Base-by-base conservation (phyloP, 257 asterid species). In the Eucommia ulmoides region DNA sequence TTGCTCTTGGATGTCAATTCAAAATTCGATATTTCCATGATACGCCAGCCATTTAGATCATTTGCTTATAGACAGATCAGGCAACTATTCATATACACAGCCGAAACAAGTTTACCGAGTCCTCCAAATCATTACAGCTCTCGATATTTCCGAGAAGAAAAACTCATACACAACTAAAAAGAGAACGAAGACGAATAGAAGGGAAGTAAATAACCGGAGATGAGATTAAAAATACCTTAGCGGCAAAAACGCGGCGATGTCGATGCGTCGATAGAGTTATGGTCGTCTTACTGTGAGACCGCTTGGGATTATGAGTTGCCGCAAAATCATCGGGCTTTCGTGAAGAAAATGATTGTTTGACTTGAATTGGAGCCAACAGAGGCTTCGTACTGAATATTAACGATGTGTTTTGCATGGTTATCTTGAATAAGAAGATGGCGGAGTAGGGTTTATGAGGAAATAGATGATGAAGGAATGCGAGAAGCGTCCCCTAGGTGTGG, bases 381-480 rank as follows among this genome's bases (percentile, higher is more conserved):
- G 88, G 93, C 25, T 77, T 81, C 1, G 88, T 64, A 58, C 71
- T 73, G 76, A 79, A 74, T 55, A 64, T 49, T 52, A 66, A 64
- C 26, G 77, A 62, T 45, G 82, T 67, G 57, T 76, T 63, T 70
- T 84, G 97, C 97, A 88, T 88, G 68, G 49, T 11, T 58, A 21
- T 7, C 41, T 20, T 7, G 58, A 56, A 33, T 29, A 5, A 12
- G 12, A 12, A 29, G 38, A 29, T 12, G 38, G 12, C 7, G 12
- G 38, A 7, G 12, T 29, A 29, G 38, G 38, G 12, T 29, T 29
- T 12, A 29, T 12, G 38, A 29, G 12, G 38, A 29, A 29, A 29
- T 7, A 29, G 12, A 29, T 29, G 12, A 29, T 5, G 7, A 12
- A 12, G 38, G 38, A 29, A 12, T 7, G 38, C 7, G 12, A 29